phyloP scores from a whole-genome alignment of 2,329 filamentous ascomycete genomes.

The Paecilomyces dactylethromorphus region DNA sequence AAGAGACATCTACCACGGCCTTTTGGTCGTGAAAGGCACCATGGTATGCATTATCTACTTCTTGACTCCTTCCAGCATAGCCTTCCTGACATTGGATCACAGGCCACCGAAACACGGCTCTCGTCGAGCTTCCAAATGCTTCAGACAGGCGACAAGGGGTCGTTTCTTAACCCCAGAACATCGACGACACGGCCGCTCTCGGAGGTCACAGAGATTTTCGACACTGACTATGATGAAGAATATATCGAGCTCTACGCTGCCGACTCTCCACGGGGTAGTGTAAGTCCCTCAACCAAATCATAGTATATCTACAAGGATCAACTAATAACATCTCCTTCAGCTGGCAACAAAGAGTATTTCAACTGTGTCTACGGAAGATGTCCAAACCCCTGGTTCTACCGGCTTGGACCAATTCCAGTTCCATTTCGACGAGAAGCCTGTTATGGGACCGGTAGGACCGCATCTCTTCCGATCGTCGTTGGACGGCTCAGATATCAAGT shows the following conservation, averaged over 20 bases:
- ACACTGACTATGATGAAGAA: conserved; percentile 29
- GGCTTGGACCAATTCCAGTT: conserved; percentile 57
- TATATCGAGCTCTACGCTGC: conserved; percentile 12
- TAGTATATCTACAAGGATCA: not conserved
- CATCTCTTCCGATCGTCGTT: conserved; percentile 69
- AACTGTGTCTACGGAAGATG: conserved; percentile 80
- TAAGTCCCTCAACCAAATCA: conserved; percentile 5
- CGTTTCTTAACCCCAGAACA: conserved; percentile 11
- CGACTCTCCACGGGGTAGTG: conserved; percentile 13
- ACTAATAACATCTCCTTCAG: conserved; percentile 33
- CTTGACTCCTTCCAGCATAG: not conserved
- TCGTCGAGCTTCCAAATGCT: conserved; percentile 9
- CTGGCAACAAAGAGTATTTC: conserved; percentile 69
- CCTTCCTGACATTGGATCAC: not conserved
- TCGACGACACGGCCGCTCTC: conserved; percentile 17
- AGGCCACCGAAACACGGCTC: conserved; percentile 2
- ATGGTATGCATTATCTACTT: not conserved
- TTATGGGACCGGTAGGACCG: conserved; percentile 75
- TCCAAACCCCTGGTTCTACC: conserved; percentile 66
- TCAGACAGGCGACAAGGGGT: conserved; percentile 10
- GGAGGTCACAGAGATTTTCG: conserved; percentile 26
- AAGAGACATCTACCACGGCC: not conserved
- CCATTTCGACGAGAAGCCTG: conserved; percentile 53
- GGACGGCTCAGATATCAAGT: conserved; percentile 10
- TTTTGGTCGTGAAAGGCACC: not conserved